These are phyloP conservation scores for Escovopsis weberi DNA, from an alignment of 2,329 filamentous ascomycete species.

Conservation along the genomic window DNA sequence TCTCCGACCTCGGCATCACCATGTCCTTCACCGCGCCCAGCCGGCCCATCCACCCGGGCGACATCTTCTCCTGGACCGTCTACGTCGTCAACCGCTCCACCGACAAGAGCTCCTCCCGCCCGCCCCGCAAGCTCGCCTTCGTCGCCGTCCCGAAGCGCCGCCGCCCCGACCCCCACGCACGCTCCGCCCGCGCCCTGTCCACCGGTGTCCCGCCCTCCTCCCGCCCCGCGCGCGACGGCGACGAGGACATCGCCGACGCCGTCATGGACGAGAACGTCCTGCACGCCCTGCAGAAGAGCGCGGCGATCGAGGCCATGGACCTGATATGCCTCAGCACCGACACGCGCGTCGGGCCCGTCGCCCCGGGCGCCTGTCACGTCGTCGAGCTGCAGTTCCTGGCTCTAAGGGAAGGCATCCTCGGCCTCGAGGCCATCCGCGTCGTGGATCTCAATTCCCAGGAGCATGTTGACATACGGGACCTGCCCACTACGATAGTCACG, in stretches of 20 bases:
- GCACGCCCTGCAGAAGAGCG: conserved; percentile 55
- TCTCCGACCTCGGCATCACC: conserved; percentile 54
- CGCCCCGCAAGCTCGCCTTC: conserved; percentile 54
- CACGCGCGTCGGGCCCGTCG: conserved; percentile 56
- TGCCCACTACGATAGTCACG: conserved; percentile 53
- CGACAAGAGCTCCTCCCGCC: conserved; percentile 21
- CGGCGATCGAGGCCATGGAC: conserved; percentile 48
- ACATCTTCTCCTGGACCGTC: conserved; percentile 57
- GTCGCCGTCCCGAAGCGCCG: conserved; percentile 51
- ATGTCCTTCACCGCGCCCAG: conserved; percentile 56
- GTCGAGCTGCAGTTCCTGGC: conserved; percentile 60
- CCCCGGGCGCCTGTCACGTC: conserved; percentile 58
- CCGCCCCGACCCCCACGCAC: conserved; percentile 38
- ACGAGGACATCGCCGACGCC: conserved; percentile 42
- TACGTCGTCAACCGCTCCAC: conserved; percentile 61
- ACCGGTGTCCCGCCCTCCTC: conserved; percentile 19
- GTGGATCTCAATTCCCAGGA: conserved; percentile 62
- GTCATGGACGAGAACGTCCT: conserved; percentile 58
- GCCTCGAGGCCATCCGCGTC: conserved; percentile 58
- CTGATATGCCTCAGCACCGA: conserved; percentile 65
- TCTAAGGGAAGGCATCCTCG: conserved; percentile 48
- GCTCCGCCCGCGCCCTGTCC: conserved; percentile 38
- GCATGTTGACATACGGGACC: conserved; percentile 60
- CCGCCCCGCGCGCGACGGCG: conserved; percentile 10
- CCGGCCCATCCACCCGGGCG: conserved; percentile 42